Base-by-base conservation (phyloP, 768 basidiomycete species). In the Boletus subcaerulescens region DNA sequence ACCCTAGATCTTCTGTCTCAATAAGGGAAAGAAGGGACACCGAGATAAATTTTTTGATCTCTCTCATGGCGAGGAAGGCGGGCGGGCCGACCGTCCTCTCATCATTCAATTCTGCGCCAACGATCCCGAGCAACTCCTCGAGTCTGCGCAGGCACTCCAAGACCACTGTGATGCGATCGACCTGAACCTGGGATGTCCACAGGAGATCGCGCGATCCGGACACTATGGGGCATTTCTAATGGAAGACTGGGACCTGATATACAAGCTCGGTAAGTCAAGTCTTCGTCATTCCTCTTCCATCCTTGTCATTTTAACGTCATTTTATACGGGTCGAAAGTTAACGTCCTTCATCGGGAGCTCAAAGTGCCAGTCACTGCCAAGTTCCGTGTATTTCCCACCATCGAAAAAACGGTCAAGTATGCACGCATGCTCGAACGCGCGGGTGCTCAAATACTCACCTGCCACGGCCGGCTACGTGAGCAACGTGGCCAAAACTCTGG, bases 71-170 rank as follows among this genome's bases (percentile, higher is more conserved):
- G 93, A 98, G 68, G 97, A 98, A 75, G 97, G 97, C 10, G 45
- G 76, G 58, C n/a, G 61, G 69, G 2, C 75, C 5, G 94, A 98
- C 71, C 77, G 94, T 46, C 94, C 94, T 0, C 78, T 98, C 31
- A 83, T 98, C 55, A 82, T 94, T 41, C 94, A 97, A 74, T 97
- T 99, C 71, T 96, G 93, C 63, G 93, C 88, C 26, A 96, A 99
- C 69, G 83, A 93, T 61, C 86, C 91, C 0, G 84, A 89, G 5
- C 75, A 84, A 35, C 78, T 97, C 5, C 80, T 98, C 31, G 75
- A 76, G 1, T 85, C 94, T 13, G 97, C 97, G 0, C 81, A 80
- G 62, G 76, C 81, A 9, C 78, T 99, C 8, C 87, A 93, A 62
- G 72, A 77, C 0, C 78, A 87, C 54, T 95, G 93, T 64, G 96